Conservation (phyloP, 495 filamentous ascomycete species). For the Daldinia caldariorum region DNA sequence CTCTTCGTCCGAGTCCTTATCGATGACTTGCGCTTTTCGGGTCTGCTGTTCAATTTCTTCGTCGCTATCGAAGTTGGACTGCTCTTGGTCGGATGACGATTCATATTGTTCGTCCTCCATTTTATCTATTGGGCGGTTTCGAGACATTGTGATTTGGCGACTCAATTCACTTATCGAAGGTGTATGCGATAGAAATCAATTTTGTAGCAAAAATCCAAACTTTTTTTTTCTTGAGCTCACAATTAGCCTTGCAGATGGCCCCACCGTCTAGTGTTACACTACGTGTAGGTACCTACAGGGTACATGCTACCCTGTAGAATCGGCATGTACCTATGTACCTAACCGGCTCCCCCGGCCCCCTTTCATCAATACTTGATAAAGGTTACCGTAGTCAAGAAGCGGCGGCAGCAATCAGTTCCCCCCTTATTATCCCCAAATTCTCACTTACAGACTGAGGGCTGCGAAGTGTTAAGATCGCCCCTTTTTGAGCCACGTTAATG, state of each 20-base stretch:
- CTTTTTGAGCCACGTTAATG: slow-evolving; percentile 73
- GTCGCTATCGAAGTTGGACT: slow-evolving; percentile 37
- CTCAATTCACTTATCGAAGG: slow-evolving; percentile 20
- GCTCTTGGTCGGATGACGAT: slow-evolving; percentile 43
- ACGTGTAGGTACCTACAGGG: neutral
- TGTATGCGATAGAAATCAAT: slow-evolving; percentile 31
- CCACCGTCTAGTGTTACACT: slow-evolving; percentile 23
- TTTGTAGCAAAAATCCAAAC: slow-evolving; percentile 15
- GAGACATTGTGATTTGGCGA: slow-evolving; percentile 33
- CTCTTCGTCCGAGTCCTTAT: slow-evolving; percentile 82
- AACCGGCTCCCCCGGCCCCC: neutral
- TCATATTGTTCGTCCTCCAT: slow-evolving; percentile 51
- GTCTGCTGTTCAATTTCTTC: slow-evolving; percentile 39
- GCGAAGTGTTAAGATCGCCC: slow-evolving; percentile 77
- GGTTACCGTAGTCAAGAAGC: slow-evolving; percentile 9
- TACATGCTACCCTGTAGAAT: neutral
- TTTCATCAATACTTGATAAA: neutral
- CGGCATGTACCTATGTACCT: neutral
- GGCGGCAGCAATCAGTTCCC: slow-evolving; percentile 46
- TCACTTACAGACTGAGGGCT: slow-evolving; percentile 75
- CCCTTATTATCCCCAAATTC: slow-evolving; percentile 52
- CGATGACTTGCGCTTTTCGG: slow-evolving; percentile 47
- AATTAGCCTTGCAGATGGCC: slow-evolving; percentile 44
- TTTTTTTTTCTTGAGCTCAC: slow-evolving; percentile 50
- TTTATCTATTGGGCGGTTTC: slow-evolving; percentile 47